phyloP scores from a whole-genome alignment of 768 basidiomycete genomes.

The Antrodiella citrinella region DNA sequence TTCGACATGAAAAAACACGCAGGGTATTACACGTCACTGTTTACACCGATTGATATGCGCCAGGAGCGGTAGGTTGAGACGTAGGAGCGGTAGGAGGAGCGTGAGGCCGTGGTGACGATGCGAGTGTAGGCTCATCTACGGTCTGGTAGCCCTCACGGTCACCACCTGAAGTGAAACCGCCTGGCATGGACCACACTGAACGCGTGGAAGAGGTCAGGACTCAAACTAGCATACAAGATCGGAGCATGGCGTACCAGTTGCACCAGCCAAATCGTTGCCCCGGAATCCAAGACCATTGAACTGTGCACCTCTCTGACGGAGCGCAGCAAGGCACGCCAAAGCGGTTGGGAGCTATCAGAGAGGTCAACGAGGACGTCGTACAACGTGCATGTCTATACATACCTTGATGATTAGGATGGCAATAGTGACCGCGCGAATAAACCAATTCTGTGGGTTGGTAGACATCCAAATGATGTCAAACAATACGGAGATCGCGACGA shows the following conservation, averaged over 20 bases:
- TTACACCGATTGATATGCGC: conserved; percentile 27
- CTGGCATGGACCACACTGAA: conserved; percentile 38
- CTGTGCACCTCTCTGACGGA: conserved; percentile 28
- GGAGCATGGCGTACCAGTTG: conserved; percentile 22
- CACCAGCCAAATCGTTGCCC: conserved; percentile 24
- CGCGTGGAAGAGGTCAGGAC: too few relatives aligned
- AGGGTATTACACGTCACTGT: background rate
- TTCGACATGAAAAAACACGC: background rate
- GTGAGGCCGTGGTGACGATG: conserved; percentile 16
- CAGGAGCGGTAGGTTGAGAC: conserved; percentile 18
- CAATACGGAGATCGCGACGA: conserved; percentile 52
- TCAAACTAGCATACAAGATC: background rate
- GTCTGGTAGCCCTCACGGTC: conserved; percentile 29
- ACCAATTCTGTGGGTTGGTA: conserved; percentile 43
- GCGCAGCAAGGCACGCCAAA: conserved; percentile 24
- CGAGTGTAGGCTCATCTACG: conserved; percentile 23
- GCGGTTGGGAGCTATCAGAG: conserved; percentile 26
- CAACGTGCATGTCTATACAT: conserved; percentile 1
- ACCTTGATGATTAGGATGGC: conserved; percentile 32
- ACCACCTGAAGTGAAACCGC: conserved; percentile 28
- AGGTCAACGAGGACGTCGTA: background rate
- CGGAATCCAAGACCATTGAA: conserved; percentile 26
- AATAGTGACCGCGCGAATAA: conserved; percentile 46
- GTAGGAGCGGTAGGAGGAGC: conserved; percentile 15
- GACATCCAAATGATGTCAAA: conserved; percentile 70